phyloP scores from a whole-genome alignment of 192 early-diverging fungal species.

The Gonapodya sp. region DNA sequence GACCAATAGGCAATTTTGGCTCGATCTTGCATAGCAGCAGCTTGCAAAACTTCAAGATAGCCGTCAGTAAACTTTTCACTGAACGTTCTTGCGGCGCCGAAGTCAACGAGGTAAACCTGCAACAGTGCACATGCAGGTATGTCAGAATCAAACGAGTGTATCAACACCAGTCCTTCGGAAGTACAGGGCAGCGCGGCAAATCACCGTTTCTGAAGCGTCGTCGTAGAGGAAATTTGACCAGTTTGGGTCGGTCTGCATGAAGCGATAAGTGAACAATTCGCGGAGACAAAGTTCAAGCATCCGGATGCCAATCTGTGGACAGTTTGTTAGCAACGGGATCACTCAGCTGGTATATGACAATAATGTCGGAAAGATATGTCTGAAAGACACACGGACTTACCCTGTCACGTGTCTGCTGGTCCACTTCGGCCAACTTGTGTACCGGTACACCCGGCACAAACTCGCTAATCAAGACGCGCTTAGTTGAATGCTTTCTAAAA shows the following conservation, averaged over 20 bases:
- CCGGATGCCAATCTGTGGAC: constrained; percentile 52
- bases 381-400: constrained; percentile 22
- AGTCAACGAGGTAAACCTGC: constrained; percentile 79
- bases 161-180: too few relatives aligned
- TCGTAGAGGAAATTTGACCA: constrained; percentile 98
- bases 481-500: constrained; percentile 54
- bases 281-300: constrained; percentile 73
- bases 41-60: constrained; percentile 66
- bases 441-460: constrained; percentile 66
- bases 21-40: constrained; percentile 61
- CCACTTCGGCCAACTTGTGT: constrained; percentile 41
- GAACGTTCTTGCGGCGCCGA: constrained; percentile 85
- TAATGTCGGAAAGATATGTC: background rate
- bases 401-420: constrained; percentile 46
- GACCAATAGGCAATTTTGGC: constrained; percentile 69
- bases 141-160: background rate
- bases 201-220: constrained; percentile 36
- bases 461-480: constrained; percentile 69
- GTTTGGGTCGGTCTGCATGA: constrained; percentile 99
- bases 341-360: background rate
- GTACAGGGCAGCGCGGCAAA: background rate
- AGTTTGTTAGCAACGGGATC: constrained; percentile 14
- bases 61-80: constrained; percentile 57
- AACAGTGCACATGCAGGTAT: too few relatives aligned
- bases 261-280: constrained; percentile 85